A percentile compares a stretch with the other conserved stretches of the same genome.
These are phyloP conservation scores for Geranium brycei DNA, from an alignment of 345 rosid genomes.

Conservation along the genomic window DNA sequence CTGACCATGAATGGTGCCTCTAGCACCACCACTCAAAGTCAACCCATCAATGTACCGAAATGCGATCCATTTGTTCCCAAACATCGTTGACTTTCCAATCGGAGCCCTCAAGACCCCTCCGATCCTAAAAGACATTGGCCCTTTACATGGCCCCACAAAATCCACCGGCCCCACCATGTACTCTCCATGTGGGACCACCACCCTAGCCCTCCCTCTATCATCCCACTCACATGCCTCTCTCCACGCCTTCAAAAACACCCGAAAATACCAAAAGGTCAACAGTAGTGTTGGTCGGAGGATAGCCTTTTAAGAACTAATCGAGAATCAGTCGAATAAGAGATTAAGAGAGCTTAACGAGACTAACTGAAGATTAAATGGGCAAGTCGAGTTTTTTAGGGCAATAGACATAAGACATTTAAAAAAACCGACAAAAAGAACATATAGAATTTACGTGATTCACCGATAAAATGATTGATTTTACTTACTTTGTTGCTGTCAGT, in stretches of 20 bases:
- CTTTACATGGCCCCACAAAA: slow-evolving; percentile 25
- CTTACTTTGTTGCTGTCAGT: too few relatives aligned
- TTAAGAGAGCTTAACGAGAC: too few relatives aligned
- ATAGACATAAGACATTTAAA: background rate
- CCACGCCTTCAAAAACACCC: slow-evolving; percentile 21
- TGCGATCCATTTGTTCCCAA: slow-evolving; percentile 11
- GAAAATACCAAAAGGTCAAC: background rate
- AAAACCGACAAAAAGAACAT: background rate
- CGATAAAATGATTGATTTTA: too few relatives aligned
- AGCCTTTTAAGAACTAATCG: too few relatives aligned
- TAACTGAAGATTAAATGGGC: too few relatives aligned
- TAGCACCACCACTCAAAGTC: slow-evolving; percentile 14
- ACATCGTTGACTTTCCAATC: background rate
- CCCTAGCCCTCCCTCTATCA: background rate
- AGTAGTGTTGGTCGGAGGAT: too few relatives aligned
- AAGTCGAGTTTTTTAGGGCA: too few relatives aligned
- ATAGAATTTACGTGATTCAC: too few relatives aligned
- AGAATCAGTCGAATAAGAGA: too few relatives aligned
- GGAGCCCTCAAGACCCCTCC: slow-evolving; percentile 19
- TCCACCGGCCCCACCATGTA: slow-evolving; percentile 6
- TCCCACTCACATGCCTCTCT: slow-evolving; percentile 8
- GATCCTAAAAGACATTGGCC: slow-evolving; percentile 2
- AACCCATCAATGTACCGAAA: slow-evolving; percentile 12
- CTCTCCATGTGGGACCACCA: slow-evolving; percentile 19
- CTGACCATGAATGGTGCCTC: slow-evolving; percentile 17